Base-by-base conservation (phyloP, 2,329 filamentous ascomycete genomes). In the Arthroderma uncinatum region DNA sequence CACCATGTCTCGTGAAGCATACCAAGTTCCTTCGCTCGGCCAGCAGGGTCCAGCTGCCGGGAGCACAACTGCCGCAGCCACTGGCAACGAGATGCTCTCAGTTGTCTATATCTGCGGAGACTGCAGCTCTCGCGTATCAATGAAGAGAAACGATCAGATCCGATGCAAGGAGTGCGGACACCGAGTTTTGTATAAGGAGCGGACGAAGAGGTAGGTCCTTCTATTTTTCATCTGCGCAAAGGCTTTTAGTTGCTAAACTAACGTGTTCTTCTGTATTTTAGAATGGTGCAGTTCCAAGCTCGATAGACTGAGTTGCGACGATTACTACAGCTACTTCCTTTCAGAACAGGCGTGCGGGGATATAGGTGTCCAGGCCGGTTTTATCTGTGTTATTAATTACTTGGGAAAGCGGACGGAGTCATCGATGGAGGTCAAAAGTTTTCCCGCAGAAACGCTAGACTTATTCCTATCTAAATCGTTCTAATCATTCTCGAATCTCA, bases 211-310 rank as follows among this genome's bases (percentile, higher is more conserved):
- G 93, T 96, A 71, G 74, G 86, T 76, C 50, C n/a, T 25, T 34
- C 47, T 16, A 48, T 54, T 25, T 55, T 54, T 48, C 39, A 14
- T 54, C 55, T 57, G 44, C 25, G 39, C 52, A 56, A 50, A 54
- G 30, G 33, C 8, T 30, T 14, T 55, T 44, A n/a, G 55, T 28
- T 55, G 48, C 5, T 54, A n/a, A 10, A 58, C 54, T 60, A 55
- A 56, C 21, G 48, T 25, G 44, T 19, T 59, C 40, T 33, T 40
- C 39, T 57, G 57, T 61, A 69, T 16, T 57, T 57, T 65, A 95
- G 92, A 69, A 96, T 97, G 91, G 91, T 97, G 54, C 93, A 98
- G 76, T 97, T 98, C 68, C 91, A 98, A 78, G 93, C 93, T 54
- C 83, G 92, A 74, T 97, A 73, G 79, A 62, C 21, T 10, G 30